Evolutionary conservation across 163 green algal genomes (phyloP), one percentile per base, ranked within the genome.

Genomic region (Chlamydomonas reinhardtii): DNA sequence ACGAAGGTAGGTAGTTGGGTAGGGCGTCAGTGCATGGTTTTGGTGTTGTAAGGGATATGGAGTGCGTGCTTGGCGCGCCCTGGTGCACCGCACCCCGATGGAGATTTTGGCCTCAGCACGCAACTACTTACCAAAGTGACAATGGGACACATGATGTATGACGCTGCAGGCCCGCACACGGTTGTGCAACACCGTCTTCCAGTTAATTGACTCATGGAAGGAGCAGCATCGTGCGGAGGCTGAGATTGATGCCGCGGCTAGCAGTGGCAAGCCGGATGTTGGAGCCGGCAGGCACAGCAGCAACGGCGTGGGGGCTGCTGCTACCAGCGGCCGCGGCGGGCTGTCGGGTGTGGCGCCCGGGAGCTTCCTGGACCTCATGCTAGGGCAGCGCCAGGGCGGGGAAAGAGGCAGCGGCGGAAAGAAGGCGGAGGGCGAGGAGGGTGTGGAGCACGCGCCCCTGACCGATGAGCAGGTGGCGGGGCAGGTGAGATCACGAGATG

Each of bases 351-450:
- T 75, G 20, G 59, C 37, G 19, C 20, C 72, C 0, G 82, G 82
- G n/a, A 79, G 73, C 35, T 92, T 92, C 62, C 71, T 88, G 35
- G 43, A 66, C 62, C 61, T 83, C 37, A 79, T 92, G 85, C 34
- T 92, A 69, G 62, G 54, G 6, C 84, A 80, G 8, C 78, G 86
- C 0, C 70, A 86, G 35, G 83, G 87, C 9, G 29, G 87, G n/a
- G 69, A 76, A 1, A 17, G 48, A 9, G 48, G 48, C 43, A 11
- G 43, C 48, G 48, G 48, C 12, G 9, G 9, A 1, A 56, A 56
- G 48, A 17, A 12, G 48, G 48, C 48, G 48, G 48, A 56, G 12
- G 48, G 14, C 48, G 12, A 56, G 48, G 48, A 56, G 9, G 1
- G 14, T 14, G 12, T 2, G 48, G 48, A 56, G 48, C 48, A 56